phyloP scores from a whole-genome alignment of 139 green algal species.

The Eudorina sp. region DNA sequence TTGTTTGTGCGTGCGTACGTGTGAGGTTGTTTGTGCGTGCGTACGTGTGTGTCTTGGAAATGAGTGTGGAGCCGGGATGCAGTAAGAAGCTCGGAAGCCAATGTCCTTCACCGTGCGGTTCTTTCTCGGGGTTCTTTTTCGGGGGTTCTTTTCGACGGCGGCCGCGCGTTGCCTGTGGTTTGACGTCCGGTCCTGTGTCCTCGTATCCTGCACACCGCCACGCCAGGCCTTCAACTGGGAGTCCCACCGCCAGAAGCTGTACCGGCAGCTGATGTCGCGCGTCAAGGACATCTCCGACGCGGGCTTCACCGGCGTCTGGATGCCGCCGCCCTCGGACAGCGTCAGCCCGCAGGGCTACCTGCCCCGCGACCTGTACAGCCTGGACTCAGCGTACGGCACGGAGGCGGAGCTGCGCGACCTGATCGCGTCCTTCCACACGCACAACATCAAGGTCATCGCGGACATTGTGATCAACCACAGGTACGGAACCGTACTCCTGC shows the following conservation, averaged over 20 bases:
- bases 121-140: too few relatives aligned
- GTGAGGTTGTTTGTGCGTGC: too few relatives aligned
- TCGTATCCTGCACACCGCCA: too few relatives aligned
- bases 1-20: too few relatives aligned
- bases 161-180: too few relatives aligned
- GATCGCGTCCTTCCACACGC: conserved; percentile 75
- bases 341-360: conserved; percentile 93
- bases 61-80: too few relatives aligned
- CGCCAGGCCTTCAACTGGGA: conserved; percentile 96
- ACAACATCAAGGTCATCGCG: conserved; percentile 89
- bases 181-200: too few relatives aligned
- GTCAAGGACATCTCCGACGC: conserved; percentile 78
- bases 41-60: too few relatives aligned
- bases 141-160: too few relatives aligned
- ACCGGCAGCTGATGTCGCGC: conserved; percentile 68
- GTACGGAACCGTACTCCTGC: too few relatives aligned
- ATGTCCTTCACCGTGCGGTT: too few relatives aligned
- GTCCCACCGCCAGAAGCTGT: conserved; percentile 81
- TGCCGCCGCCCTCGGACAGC: conserved; percentile 93
- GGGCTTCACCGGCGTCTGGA: conserved; percentile 94
- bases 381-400: conserved; percentile 72
- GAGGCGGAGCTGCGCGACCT: conserved; percentile 75
- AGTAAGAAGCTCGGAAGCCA: too few relatives aligned
- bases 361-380: conserved; percentile 80
- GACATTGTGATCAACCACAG: conserved; percentile 80